phyloP scores from a whole-genome alignment of 2,329 filamentous ascomycete species.

The Ascochyta lentis region DNA sequence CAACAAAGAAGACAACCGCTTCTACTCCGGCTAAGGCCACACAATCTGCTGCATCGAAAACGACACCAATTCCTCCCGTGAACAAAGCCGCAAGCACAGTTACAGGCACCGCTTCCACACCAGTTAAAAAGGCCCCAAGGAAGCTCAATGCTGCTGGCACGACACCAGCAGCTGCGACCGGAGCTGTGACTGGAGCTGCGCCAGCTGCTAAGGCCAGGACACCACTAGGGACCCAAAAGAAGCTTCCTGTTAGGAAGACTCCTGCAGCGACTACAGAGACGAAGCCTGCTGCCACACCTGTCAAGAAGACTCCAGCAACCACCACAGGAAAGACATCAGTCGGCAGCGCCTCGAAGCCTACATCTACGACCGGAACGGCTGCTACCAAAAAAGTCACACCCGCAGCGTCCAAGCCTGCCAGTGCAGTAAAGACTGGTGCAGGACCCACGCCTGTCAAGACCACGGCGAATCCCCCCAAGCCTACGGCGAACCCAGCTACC shows the following conservation, averaged over 20 bases:
- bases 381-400: slow-evolving; percentile 16
- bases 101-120: slow-evolving; percentile 20
- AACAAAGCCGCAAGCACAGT: slow-evolving; percentile 23
- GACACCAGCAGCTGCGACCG: slow-evolving; percentile 7
- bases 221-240: slow-evolving; percentile 33
- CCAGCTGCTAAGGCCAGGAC: slow-evolving; percentile 26
- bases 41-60: slow-evolving; percentile 23
- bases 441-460: slow-evolving; percentile 21
- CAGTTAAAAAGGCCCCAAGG: slow-evolving; percentile 34
- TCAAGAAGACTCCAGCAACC: slow-evolving; percentile 27
- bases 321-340: slow-evolving; percentile 22
- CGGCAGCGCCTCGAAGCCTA: slow-evolving; percentile 25
- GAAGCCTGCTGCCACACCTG: slow-evolving; percentile 34
- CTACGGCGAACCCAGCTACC: slow-evolving; percentile 1
- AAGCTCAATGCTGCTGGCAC: slow-evolving; percentile 22
- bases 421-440: slow-evolving; percentile 10
- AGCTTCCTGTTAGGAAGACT: slow-evolving; percentile 13
- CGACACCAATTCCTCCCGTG: slow-evolving; percentile 16
- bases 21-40: slow-evolving; percentile 25
- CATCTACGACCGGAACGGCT: slow-evolving; percentile 7
- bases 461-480: slow-evolving; percentile 10
- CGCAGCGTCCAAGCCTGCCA: slow-evolving; percentile 22
- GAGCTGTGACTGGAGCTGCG: slow-evolving; percentile 9
- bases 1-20: slow-evolving; percentile 36
- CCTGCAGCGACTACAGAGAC: slow-evolving; percentile 17